A percentile compares a stretch with the other conserved stretches of the same genome.
phyloP scores from a whole-genome alignment of 352 stramenopile species.

The Phytophthora agathidicida region DNA sequence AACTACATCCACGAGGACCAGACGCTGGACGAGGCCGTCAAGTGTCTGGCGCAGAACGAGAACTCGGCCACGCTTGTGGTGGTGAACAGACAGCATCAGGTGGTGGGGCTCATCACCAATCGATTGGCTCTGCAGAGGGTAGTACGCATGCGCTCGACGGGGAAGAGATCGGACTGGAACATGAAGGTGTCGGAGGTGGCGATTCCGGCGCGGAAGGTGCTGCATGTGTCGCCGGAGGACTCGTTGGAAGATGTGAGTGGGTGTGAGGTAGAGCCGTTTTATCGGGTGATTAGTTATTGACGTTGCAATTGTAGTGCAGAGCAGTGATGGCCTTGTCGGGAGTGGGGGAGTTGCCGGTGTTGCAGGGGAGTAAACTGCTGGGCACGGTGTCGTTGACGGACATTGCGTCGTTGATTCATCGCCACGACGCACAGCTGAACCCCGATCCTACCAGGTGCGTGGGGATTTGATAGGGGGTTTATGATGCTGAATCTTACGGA shows the following conservation, averaged over 20 bases:
- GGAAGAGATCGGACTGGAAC: conserved; percentile 52
- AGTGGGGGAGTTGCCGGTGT: conserved; percentile 67
- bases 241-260: conserved; percentile 70
- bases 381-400: conserved; percentile 83
- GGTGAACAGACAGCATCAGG: conserved; percentile 65
- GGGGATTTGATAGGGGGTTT: background rate
- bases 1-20: conserved; percentile 72
- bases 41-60: conserved; percentile 68
- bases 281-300: background rate
- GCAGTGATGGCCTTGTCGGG: conserved; percentile 80
- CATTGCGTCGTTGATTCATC: conserved; percentile 77
- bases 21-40: conserved; percentile 70
- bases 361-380: conserved; percentile 71
- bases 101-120: conserved; percentile 85
- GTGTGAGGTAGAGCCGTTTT: background rate
- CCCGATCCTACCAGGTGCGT: conserved; percentile 54
- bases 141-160: conserved; percentile 57
- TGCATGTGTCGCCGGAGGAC: conserved; percentile 78
- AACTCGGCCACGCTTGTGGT: conserved; percentile 83
- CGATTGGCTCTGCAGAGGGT: conserved; percentile 66
- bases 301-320: conserved; percentile 56
- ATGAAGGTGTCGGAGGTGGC: conserved; percentile 70
- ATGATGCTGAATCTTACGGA: background rate
- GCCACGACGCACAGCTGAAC: conserved; percentile 57
- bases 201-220: conserved; percentile 72